Base-by-base conservation (phyloP, 1,139 yeast species). In the Zygosaccharomyces pseudobailii region DNA sequence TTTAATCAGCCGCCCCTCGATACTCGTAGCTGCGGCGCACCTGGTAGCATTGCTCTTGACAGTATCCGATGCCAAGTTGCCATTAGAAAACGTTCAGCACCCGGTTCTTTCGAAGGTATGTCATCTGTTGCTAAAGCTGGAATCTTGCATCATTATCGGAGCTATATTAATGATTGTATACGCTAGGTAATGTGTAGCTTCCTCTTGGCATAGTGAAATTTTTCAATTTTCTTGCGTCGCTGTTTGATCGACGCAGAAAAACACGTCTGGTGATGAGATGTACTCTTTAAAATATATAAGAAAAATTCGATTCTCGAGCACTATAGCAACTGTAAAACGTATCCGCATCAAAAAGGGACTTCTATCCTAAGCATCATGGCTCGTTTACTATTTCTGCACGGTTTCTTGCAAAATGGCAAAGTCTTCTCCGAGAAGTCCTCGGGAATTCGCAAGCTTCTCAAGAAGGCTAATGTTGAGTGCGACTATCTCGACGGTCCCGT, bases 401-500 rank as follows among this genome's bases (percentile, higher is more conserved):
- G 84, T 1, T 79, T 75, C 60, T 68, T 78, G 33, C 95, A 88
- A 70, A 84, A 79, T 56, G 96, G 87, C 5, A 74, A 79, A 37
- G 72, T 82, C 9, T 83, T 89, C 61, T 84, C 92, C 17, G 83
- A 80, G 53, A 88, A 88, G 63, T 79, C 95, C 0, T 79, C 92
- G 0, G 95, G 87, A 3, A 71, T 90, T 19, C 72, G 96, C 48
- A 85, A 87, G 59, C 73, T 82, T 3, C 70, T 89, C 53, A 78
- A 82, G 59, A 82, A 84, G 58, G 71, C 75, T 21, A 81, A 82
- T 38, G 78, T 82, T 55, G 87, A 86, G 59, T 76, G 90, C 25
- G 79, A 84, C 9, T 90, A 85, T 64, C 68, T 88, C 45, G 87
- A 87, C 58, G 97, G 85, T 0, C 96, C 97, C 2, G 69, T 79